Evolutionary conservation across 2,329 filamentous ascomycete genomes (phyloP).

Genomic region (Metarhizium sp.): DNA sequence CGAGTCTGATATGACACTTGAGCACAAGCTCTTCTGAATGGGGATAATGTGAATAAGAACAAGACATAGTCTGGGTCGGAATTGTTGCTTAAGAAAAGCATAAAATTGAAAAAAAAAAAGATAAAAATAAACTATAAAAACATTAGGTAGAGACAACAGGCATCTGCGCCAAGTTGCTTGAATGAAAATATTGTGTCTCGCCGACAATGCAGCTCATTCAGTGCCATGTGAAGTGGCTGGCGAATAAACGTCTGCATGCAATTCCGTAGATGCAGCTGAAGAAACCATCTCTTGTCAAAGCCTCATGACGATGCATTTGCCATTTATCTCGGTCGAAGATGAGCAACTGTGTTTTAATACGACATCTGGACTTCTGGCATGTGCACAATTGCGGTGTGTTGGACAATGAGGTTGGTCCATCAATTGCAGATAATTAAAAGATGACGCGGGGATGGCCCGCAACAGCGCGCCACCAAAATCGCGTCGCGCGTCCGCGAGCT

Average conservation of each 20-base stretch:
- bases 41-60: conserved; percentile 1
- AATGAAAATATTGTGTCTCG: conserved; percentile 1
- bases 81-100: not conserved
- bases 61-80: not conserved
- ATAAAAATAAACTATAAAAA: conserved; percentile 4
- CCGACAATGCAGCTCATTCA: not conserved
- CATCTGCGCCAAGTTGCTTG: conserved; percentile 5
- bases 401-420: not conserved
- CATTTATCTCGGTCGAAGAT: no score
- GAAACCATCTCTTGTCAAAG: not conserved
- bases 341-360: not conserved
- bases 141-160: conserved; percentile 12
- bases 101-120: not conserved
- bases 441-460: conserved; percentile 3
- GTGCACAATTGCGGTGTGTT: not conserved
- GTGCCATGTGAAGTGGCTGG: not conserved
- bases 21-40: conserved; percentile 86
- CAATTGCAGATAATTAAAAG: not conserved
- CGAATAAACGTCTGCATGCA: not conserved
- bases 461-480: conserved; percentile 13
- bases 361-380: no score
- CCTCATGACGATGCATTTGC: not conserved
- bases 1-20: conserved; percentile 96
- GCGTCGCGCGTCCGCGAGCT: conserved; percentile 23
- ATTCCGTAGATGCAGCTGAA: not conserved